Base-by-base conservation (phyloP, 2,329 filamentous ascomycete species). In the Xylariaceae sp. region DNA sequence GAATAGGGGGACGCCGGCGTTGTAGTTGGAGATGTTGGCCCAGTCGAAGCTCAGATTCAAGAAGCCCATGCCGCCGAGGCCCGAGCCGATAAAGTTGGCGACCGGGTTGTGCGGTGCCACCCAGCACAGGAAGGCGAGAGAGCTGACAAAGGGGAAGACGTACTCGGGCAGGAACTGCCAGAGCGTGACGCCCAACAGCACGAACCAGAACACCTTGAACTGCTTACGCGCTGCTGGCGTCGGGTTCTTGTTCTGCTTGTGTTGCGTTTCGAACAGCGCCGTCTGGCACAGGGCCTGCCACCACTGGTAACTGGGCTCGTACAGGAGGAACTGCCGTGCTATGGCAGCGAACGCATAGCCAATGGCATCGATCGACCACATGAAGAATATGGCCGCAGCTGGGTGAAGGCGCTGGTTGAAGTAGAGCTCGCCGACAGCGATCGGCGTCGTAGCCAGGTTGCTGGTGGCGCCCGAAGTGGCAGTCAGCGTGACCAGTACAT, bases 131-230 rank as follows among this genome's bases (percentile, higher is more conserved):
- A 80, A 78, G 2, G 76, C 74, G 6, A 81, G 62, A 0, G 76
- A 79, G 6, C 69, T 73, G 1, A 77, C 62, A 53, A 81, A 73
- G 0, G 76, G 76, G 40, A 80, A 80, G 1, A 72, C 66, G 36
- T 69, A 81, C 52, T 81, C 76, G 1, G 76, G 76, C 0, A 81
- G 57, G 43, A 81, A 80, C 41, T 81, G 75, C 76, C 77, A 81
- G 1, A 77, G 47, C 0, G 69, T 74, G 37, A 78, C 65, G 3
- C 64, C 74, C 0, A 70, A 41, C 1, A 81, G 60, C 0, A 69
- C 65, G 8, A 64, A 55, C 56, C 78, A 79, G 56, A 81, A 80
- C 2, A 79, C 63, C 27, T 62, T 66, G 57, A 74, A 77, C 51
- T 78, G 75, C 35, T 69, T 71, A 30, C 66, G 64, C 1, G 73